These are phyloP conservation scores for Glycine soja DNA, from an alignment of 306 rosid genomes.

Conservation along the genomic window DNA sequence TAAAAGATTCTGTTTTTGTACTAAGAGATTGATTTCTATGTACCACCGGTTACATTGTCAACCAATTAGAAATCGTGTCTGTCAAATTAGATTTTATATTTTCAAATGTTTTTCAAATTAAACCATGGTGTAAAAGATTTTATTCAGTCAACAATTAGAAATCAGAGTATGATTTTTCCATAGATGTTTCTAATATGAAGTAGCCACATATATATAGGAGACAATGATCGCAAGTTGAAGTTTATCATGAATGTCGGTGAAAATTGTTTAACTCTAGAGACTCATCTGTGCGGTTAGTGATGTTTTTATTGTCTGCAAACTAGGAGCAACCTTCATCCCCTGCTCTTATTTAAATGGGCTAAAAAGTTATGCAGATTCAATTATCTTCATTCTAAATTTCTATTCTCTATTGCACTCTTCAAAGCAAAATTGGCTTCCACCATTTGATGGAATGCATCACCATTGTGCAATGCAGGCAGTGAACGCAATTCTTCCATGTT, in stretches of 20 bases:
- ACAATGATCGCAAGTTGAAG: not conserved
- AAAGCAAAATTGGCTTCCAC: conserved; percentile 11
- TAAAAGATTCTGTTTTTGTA: no score
- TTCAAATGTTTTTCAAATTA: no score
- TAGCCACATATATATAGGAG: not conserved
- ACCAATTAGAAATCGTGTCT: not conserved
- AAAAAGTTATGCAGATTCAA: not conserved
- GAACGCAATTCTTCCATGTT: conserved; percentile 66
- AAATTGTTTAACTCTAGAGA: not conserved
- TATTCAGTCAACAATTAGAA: no score
- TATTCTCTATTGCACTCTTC: conserved; percentile 35
- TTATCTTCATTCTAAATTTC: conserved; percentile 8
- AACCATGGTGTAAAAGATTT: not conserved
- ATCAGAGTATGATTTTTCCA: no score
- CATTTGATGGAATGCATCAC: conserved; percentile 45
- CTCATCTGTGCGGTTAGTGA: conserved; percentile 20
- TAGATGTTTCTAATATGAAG: not conserved
- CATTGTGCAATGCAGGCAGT: conserved; percentile 75
- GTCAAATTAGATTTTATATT: not conserved
- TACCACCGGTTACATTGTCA: not conserved
- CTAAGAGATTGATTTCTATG: no score
- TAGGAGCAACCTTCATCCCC: conserved; percentile 5
- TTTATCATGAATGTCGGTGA: not conserved
- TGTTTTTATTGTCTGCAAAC: not conserved
- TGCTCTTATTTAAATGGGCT: not conserved